Conservation (phyloP, 2,329 filamentous ascomycete genomes). For the Paramyrothecium sp. region DNA sequence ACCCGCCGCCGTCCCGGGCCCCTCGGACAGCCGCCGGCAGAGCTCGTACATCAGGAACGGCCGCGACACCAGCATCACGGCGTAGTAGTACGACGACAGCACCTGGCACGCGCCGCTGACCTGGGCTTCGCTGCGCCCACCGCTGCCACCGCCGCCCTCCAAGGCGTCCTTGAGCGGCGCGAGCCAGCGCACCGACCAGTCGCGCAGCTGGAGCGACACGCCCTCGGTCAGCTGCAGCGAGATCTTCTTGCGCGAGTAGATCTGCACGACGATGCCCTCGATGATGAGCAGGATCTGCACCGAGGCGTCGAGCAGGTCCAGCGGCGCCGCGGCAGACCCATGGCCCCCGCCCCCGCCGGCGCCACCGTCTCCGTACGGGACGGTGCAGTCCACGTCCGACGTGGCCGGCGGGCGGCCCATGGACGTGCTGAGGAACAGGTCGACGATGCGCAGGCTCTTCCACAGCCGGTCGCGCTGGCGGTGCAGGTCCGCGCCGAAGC, state of each 20-base stretch:
- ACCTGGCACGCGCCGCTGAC: constrained; percentile 49
- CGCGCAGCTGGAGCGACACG: constrained; percentile 49
- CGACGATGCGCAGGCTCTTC: constrained; percentile 52
- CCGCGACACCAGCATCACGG: constrained; percentile 55
- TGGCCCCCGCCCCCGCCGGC: constrained; percentile 36
- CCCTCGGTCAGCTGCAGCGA: constrained; percentile 52
- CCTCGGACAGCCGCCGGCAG: constrained; percentile 41
- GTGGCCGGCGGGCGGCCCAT: constrained; percentile 55
- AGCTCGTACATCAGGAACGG: constrained; percentile 58
- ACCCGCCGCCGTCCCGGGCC: constrained; percentile 4
- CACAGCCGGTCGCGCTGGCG: constrained; percentile 48
- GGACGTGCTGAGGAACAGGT: constrained; percentile 51
- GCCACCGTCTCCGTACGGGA: constrained; percentile 39
- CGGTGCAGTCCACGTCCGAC: constrained; percentile 54
- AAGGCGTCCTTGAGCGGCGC: constrained; percentile 39
- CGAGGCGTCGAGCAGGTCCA: constrained; percentile 48
- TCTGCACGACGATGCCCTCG: constrained; percentile 48
- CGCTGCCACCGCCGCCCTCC: constrained; percentile 5
- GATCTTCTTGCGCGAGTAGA: constrained; percentile 53
- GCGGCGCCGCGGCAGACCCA: constrained; percentile 4
- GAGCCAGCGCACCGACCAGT: constrained; percentile 51
- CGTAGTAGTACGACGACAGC: constrained; percentile 53
- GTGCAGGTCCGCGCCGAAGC: constrained; percentile 44
- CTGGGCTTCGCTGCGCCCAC: constrained; percentile 21
- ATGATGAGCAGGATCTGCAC: constrained; percentile 52